Conservation (phyloP, 306 rosid species). For the Alnus rubra region DNA sequence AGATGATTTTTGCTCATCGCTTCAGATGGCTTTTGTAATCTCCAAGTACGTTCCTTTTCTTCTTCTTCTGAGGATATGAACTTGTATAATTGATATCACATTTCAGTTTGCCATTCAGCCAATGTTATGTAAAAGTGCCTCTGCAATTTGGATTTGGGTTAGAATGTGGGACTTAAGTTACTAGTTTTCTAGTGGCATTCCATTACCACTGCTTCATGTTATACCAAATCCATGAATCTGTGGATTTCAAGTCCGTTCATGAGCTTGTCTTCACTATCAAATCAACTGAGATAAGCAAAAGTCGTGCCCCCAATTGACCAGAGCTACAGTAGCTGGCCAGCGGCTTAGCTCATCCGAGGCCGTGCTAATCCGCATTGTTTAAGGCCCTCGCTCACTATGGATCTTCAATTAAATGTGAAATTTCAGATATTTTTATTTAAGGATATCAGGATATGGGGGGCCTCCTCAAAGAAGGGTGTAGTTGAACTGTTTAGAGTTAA, state of each 20-base stretch:
- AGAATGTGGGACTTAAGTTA: background rate
- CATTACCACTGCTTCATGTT: background rate
- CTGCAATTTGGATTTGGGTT: background rate
- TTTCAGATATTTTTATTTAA: background rate
- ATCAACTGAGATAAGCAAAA: background rate
- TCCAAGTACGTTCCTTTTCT: conserved; percentile 16
- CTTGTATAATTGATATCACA: background rate
- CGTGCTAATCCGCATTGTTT: background rate
- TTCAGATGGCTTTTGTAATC: background rate
- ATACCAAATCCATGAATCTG: background rate
- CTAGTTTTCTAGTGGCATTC: background rate
- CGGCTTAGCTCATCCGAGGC: background rate
- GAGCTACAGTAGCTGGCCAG: background rate
- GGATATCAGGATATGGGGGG: background rate
- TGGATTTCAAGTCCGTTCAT: background rate
- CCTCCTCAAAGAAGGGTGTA: background rate
- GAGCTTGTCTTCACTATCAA: background rate
- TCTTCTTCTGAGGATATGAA: background rate
- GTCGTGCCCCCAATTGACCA: background rate
- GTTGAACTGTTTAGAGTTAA: background rate
- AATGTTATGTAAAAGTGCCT: background rate
- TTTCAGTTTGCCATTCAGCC: background rate
- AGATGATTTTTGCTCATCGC: conserved; percentile 26
- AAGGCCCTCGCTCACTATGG: background rate
- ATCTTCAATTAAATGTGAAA: too few species aligned